phyloP scores from a whole-genome alignment of 2,329 filamentous ascomycete species.

The Paraconiothyrium sp. region DNA sequence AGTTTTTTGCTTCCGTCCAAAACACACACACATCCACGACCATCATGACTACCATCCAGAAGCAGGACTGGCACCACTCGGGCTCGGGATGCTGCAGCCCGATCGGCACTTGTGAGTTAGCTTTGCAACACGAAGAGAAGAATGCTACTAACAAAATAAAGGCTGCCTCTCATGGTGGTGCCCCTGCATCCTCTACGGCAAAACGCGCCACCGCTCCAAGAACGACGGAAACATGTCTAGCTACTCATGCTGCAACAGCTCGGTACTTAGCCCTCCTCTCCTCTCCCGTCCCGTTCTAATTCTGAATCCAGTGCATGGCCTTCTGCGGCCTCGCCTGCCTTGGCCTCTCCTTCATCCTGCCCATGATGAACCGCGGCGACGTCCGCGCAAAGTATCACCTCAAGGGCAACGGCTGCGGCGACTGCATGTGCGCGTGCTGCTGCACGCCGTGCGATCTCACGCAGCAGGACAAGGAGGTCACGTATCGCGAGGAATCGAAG shows the following conservation, averaged over 20 bases:
- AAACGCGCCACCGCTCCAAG: slow-evolving; percentile 41
- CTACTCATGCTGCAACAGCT: slow-evolving; percentile 40
- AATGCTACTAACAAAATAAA: slow-evolving; percentile 21
- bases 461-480: slow-evolving; percentile 47
- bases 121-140: neutral
- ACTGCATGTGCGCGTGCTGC: slow-evolving; percentile 48
- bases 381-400: slow-evolving; percentile 45
- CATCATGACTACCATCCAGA: slow-evolving; percentile 33
- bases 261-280: slow-evolving; percentile 24
- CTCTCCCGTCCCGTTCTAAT: neutral
- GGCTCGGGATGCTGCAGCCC: slow-evolving; percentile 42
- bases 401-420: slow-evolving; percentile 42
- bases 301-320: slow-evolving; percentile 31
- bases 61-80: slow-evolving; percentile 43
- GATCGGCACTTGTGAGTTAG: slow-evolving; percentile 40
- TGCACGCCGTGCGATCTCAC: slow-evolving; percentile 45
- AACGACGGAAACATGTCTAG: slow-evolving; percentile 37
- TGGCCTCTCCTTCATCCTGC: slow-evolving; percentile 42
- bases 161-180: slow-evolving; percentile 46
- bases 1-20: neutral
- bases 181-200: slow-evolving; percentile 45
- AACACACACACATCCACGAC: slow-evolving; percentile 5
- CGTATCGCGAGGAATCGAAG: slow-evolving; percentile 32
- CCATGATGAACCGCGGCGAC: slow-evolving; percentile 44
- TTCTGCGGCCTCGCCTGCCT: slow-evolving; percentile 37